Base-by-base conservation (phyloP, 441 rosid genomes). In the Biscutella auriculata region DNA sequence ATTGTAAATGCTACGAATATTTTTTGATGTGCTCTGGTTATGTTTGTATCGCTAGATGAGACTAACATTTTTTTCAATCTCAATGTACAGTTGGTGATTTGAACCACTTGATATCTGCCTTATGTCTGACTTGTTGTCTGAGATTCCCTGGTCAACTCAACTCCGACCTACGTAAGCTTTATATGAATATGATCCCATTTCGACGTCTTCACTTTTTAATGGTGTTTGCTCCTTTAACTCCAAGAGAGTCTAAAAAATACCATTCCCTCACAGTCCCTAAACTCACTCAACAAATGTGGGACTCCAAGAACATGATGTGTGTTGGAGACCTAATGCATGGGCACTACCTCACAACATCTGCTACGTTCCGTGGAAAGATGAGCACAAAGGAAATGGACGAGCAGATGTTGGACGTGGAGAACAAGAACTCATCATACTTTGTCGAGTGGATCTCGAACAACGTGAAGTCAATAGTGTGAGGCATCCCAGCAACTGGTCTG, bases 271-370 rank as follows among this genome's bases (percentile, higher is more conserved):
- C 76, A 0, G 87, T 82, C 27, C 87, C 82, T 0, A 84, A 82
- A 63, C 81, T 82, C 65, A 77, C 79, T 35, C 82, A 78, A 42
- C 83, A 81, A 69, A 81, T 81, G 87, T 81, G 83, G 87, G 87
- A 79, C 30, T 66, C 87, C 12, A 81, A 81, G 73, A 81, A 78
- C 66, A 81, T 81, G 87, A 78, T 81, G 83, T 76, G 83, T 21
- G 82, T 82, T 9, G 82, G 80, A 33, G 82, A 78, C 65, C 82
- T 83, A 1, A 77, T 80, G 29, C 84, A 77, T 6, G 84, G 84
- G 0, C 76, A 77, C 2, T 82, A 82, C 64, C 61, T 79, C 60
- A 82, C 87, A 6, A 84, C 84, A 29, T 78, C 83, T 2, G 83
- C 82, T 8, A 62, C 78, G 80, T 78, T 78, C 63, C 75, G 83